These are phyloP conservation scores for Cytospora piceicola DNA, from an alignment of 2,329 filamentous ascomycete species.

Conservation along the genomic window DNA sequence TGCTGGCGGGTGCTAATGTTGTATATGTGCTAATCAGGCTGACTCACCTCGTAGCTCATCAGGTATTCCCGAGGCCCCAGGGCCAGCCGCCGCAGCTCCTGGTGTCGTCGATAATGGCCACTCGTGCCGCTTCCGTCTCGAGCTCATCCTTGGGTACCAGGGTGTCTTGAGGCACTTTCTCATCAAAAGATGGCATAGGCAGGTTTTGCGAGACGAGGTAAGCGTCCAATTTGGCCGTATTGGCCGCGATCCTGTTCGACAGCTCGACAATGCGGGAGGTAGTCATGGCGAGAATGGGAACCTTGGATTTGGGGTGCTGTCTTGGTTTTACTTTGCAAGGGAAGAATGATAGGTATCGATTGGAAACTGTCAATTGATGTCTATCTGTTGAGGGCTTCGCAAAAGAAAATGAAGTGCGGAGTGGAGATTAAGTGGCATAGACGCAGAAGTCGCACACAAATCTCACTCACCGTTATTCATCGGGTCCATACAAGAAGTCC, in stretches of 20 bases:
- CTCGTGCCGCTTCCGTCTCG: slow-evolving; percentile 29
- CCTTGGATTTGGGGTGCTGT: too few relatives aligned
- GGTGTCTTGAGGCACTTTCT: slow-evolving; percentile 29
- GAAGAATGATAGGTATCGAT: too few relatives aligned
- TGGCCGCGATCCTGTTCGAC: slow-evolving; percentile 2
- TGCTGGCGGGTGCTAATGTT: too few relatives aligned
- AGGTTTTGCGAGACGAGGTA: slow-evolving; percentile 22
- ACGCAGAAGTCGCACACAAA: too few relatives aligned
- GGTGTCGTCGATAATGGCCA: slow-evolving; percentile 34
- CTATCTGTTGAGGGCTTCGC: too few relatives aligned
- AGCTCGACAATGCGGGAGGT: neutral
- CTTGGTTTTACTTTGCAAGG: too few relatives aligned
- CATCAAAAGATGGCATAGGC: slow-evolving; percentile 32
- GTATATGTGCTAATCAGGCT: too few relatives aligned
- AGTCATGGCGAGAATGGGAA: neutral
- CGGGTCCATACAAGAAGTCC: too few relatives aligned
- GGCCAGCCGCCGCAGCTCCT: slow-evolving; percentile 32
- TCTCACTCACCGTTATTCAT: too few relatives aligned
- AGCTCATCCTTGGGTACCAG: slow-evolving; percentile 27
- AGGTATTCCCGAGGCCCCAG: slow-evolving; percentile 35
- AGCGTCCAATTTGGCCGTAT: slow-evolving; percentile 1
- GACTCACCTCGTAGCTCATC: slow-evolving; percentile 31
- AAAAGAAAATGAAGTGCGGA: too few relatives aligned
- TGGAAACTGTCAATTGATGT: neutral
- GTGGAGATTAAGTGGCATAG: too few relatives aligned